Percentiles rank a stretch among this genome's conserved stretches.
Conservation (phyloP, 306 rosid species). For the Acacia acuminata region DNA sequence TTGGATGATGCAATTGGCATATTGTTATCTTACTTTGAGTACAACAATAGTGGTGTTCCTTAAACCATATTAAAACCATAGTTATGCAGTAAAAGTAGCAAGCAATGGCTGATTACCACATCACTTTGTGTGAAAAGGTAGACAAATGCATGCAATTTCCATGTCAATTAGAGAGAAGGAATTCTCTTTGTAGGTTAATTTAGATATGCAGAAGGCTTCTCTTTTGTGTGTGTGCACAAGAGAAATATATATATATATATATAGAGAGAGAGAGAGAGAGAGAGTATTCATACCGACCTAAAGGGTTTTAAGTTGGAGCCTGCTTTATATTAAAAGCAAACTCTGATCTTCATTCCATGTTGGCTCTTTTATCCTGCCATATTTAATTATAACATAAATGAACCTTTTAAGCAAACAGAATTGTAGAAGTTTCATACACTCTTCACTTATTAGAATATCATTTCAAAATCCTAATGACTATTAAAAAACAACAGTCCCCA, state of each 20-base stretch:
- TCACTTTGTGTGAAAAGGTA: too few species aligned
- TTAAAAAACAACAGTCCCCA: background rate
- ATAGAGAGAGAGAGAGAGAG: too few species aligned
- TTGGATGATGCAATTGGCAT: too few species aligned
- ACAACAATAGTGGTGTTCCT: too few species aligned
- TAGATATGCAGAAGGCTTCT: constrained; percentile 19
- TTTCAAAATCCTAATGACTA: background rate
- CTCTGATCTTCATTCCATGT: too few species aligned
- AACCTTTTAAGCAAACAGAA: constrained; percentile 13
- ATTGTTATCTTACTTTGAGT: too few species aligned
- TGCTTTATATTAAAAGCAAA: too few species aligned
- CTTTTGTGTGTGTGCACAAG: background rate
- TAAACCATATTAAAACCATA: too few species aligned
- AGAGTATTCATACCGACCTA: constrained; percentile 59
- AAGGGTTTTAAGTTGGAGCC: constrained; percentile 55
- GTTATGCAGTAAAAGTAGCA: too few species aligned
- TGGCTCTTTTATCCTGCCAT: too few species aligned
- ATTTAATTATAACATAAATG: constrained; percentile 30
- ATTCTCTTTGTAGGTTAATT: background rate
- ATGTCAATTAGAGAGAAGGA: constrained; percentile 5
- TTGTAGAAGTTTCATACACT: too few species aligned
- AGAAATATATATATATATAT: background rate
- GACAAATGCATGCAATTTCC: constrained; percentile 4
- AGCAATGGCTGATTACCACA: too few species aligned
- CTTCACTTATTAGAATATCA: background rate